phyloP scores from a whole-genome alignment of 2,329 filamentous ascomycete species.

The Coniella vitis region DNA sequence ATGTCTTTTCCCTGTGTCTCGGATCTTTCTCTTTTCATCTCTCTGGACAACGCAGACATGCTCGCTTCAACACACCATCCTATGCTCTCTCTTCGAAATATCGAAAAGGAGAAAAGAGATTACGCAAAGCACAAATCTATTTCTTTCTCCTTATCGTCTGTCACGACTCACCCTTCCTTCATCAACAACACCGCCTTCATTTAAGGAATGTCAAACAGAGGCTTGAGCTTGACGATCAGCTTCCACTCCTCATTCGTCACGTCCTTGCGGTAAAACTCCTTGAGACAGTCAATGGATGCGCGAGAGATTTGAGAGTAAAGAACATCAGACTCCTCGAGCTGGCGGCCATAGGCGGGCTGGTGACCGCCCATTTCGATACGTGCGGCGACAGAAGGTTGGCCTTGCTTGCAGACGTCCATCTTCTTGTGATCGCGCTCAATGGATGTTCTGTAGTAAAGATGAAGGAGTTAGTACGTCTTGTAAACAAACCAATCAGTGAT shows the following conservation, averaged over 20 bases:
- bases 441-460: slow-evolving; percentile 60
- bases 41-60: too few relatives aligned
- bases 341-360: slow-evolving; percentile 90
- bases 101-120: too few relatives aligned
- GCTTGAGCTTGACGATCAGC: slow-evolving; percentile 87
- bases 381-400: slow-evolving; percentile 92
- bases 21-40: too few relatives aligned
- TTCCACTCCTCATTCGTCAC: slow-evolving; percentile 91
- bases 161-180: too few relatives aligned
- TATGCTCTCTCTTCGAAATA: background rate
- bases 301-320: slow-evolving; percentile 86
- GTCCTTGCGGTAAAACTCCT: slow-evolving; percentile 88
- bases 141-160: too few relatives aligned
- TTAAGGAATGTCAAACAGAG: slow-evolving; percentile 80
- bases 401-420: slow-evolving; percentile 85
- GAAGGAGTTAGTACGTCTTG: too few relatives aligned
- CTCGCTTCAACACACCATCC: too few relatives aligned
- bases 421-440: slow-evolving; percentile 99
- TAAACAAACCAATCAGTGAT: too few relatives aligned
- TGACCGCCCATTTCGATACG: slow-evolving; percentile 93
- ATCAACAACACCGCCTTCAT: too few relatives aligned
- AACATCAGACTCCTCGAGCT: slow-evolving; percentile 83
- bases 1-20: background rate
- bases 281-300: slow-evolving; percentile 85
- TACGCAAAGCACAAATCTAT: too few relatives aligned